Percentiles rank a stretch among this genome's conserved stretches.
phyloP scores from a whole-genome alignment of 2,329 filamentous ascomycete genomes.

The Colletotrichum caudatum region DNA sequence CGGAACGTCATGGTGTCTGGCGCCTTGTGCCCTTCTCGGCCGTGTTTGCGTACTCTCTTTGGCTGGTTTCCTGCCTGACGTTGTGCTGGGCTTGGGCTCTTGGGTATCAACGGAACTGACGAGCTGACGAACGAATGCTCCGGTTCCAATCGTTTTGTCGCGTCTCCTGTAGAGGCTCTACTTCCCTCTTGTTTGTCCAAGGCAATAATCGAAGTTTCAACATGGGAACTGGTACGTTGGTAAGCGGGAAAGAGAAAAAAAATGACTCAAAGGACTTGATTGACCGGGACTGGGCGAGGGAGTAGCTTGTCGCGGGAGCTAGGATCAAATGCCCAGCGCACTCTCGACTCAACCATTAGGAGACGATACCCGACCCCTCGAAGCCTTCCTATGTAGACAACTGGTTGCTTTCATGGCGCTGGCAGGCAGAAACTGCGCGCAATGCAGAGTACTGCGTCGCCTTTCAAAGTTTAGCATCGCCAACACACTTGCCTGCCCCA shows the following conservation, averaged over 20 bases:
- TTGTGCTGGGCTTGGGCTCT: slow-evolving; percentile 38
- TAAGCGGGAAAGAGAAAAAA: neutral
- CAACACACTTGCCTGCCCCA: slow-evolving; percentile 41
- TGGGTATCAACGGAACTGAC: slow-evolving; percentile 40
- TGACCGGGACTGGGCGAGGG: slow-evolving; percentile 6
- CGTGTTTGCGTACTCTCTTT: slow-evolving; percentile 9
- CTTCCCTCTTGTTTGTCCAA: neutral
- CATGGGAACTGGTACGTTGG: neutral
- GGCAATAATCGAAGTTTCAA: slow-evolving; percentile 4
- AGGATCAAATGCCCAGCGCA: neutral
- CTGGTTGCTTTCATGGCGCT: slow-evolving; percentile 13
- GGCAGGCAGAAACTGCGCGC: slow-evolving; percentile 29
- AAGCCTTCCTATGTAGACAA: slow-evolving; percentile 15
- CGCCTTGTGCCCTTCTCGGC: slow-evolving; percentile 33
- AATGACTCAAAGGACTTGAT: neutral
- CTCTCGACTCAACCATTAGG: slow-evolving; percentile 8
- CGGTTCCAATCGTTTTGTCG: slow-evolving; percentile 34
- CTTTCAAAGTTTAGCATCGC: slow-evolving; percentile 41
- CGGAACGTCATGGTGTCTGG: slow-evolving; percentile 29
- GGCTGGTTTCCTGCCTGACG: slow-evolving; percentile 39
- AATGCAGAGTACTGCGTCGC: slow-evolving; percentile 28
- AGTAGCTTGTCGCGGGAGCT: slow-evolving; percentile 4
- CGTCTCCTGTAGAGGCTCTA: neutral
- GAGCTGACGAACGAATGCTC: slow-evolving; percentile 25
- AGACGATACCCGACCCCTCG: slow-evolving; percentile 4